Evolutionary conservation across 2,329 filamentous ascomycete genomes (phyloP), one percentile per base, ranked within the genome.

Genomic region (Claviceps lovelessii): DNA sequence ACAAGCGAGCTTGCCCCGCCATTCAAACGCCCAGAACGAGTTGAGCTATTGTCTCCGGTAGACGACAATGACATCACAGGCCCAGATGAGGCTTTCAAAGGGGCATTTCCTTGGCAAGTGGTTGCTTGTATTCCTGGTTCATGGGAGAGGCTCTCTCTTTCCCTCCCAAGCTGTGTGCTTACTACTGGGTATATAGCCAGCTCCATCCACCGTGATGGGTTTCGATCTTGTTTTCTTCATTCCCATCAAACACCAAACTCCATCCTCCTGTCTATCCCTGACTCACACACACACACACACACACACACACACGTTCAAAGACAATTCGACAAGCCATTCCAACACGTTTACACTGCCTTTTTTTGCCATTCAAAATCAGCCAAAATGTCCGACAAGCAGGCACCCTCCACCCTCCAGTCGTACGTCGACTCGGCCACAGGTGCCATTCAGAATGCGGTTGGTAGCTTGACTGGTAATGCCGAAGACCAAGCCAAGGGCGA

Each of bases 341-440:
- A 41, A 4, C 23, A 23, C 2, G 23, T 42, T 31, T 28, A 49
- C 13, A 29, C 10, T 35, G 3, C 31, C 10, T 41, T 41, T 10
- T 31, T 29, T 42, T 37, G 23, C 17, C 39, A 33, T 49, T n/a
- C 17, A 17, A 23, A 44, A 19, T 17, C 19, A 49, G 17, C 19
- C 51, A 55, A 41, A 44, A 66, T 69, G 65, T 59, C 64, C 59
- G 65, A 66, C 59, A 63, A 65, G 55, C 55, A 54, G 45, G 55
- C 60, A 51, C 61, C 85, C 61, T 94, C 88, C 59, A 93, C 90
- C 59, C 77, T 90, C 65, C 80, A 91, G 76, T 86, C 87, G 55
- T 84, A 84, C 72, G 66, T 88, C 62, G 85, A 90, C 77, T 79
- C 79, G 15, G 86, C 86, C 63, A 77, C 82, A 42, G 88, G 87